These are phyloP conservation scores for Diaporthe sp. DNA, from an alignment of 2,329 filamentous ascomycete species.

Conservation along the genomic window DNA sequence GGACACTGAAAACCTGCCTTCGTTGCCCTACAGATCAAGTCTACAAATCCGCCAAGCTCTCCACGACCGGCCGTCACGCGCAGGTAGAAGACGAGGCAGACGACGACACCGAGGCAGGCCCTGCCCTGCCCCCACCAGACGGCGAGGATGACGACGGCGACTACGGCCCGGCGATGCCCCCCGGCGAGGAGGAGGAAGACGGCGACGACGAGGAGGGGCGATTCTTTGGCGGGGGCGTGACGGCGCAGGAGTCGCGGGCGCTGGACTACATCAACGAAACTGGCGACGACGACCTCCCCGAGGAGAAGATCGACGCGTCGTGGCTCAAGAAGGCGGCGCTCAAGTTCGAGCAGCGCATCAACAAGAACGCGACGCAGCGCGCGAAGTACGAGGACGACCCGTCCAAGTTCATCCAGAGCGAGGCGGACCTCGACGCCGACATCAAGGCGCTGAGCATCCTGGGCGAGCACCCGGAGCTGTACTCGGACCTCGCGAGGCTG, in stretches of 20 bases:
- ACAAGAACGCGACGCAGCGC: constrained; percentile 89
- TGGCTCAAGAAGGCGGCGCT: constrained; percentile 88
- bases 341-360: constrained; percentile 91
- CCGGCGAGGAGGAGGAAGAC: constrained; percentile 60
- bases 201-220: constrained; percentile 89
- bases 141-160: constrained; percentile 65
- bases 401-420: constrained; percentile 84
- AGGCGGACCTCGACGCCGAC: constrained; percentile 90
- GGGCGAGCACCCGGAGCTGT: constrained; percentile 87
- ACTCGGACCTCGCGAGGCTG: constrained; percentile 82
- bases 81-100: constrained; percentile 60
- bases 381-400: constrained; percentile 87
- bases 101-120: constrained; percentile 61
- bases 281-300: constrained; percentile 56
- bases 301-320: constrained; percentile 83
- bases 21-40: constrained; percentile 63
- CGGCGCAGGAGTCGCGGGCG: constrained; percentile 82
- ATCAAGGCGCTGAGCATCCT: constrained; percentile 90
- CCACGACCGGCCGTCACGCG: constrained; percentile 60
- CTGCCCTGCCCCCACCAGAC: constrained; percentile 63
- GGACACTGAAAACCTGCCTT: constrained; percentile 4
- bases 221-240: constrained; percentile 95
- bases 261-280: constrained; percentile 88
- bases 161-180: constrained; percentile 60
- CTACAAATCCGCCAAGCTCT: constrained; percentile 73